Evolutionary conservation across 1,284 basidiomycete genomes (phyloP).

Genomic region (Ceratobasidium sp.): DNA sequence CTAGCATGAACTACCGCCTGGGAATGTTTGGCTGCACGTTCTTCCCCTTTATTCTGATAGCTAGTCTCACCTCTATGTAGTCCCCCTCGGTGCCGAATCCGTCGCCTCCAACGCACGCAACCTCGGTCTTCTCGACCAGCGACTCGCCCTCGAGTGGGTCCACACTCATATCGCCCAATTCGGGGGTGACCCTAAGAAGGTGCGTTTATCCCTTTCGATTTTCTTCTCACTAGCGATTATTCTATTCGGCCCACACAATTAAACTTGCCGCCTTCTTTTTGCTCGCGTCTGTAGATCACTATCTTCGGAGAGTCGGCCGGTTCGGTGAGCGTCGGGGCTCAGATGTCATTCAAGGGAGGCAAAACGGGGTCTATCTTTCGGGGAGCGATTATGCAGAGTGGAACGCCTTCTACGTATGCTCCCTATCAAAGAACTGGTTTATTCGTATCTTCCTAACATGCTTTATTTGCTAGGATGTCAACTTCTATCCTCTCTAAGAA

Average conservation of each 20-base stretch:
- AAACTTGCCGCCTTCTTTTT: neutral
- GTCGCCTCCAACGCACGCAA: constrained; percentile 52
- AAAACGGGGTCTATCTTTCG: constrained; percentile 42
- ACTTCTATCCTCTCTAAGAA: constrained; percentile 20
- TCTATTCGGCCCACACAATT: too few relatives aligned
- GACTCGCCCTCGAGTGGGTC: constrained; percentile 60
- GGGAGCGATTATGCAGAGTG: constrained; percentile 45
- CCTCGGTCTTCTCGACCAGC: constrained; percentile 57
- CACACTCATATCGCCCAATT: constrained; percentile 58
- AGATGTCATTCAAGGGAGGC: constrained; percentile 46
- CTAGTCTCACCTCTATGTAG: constrained; percentile 39
- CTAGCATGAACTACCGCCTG: constrained; percentile 59
- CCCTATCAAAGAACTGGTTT: neutral
- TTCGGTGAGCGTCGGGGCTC: constrained; percentile 46
- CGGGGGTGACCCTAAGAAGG: constrained; percentile 59
- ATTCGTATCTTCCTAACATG: neutral
- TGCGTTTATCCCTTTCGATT: constrained; percentile 25
- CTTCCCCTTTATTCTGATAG: constrained; percentile 49
- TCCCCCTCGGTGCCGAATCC: constrained; percentile 49
- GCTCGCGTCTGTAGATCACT: constrained; percentile 38
- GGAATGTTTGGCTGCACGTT: constrained; percentile 60
- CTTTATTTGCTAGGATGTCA: constrained; percentile 20
- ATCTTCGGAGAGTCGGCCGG: constrained; percentile 52
- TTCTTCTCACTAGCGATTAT: neutral
- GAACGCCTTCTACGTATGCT: constrained; percentile 40